Evolutionary conservation across 2,329 filamentous ascomycete species (phyloP).

Genomic region (Dactylella cylindrospora): DNA sequence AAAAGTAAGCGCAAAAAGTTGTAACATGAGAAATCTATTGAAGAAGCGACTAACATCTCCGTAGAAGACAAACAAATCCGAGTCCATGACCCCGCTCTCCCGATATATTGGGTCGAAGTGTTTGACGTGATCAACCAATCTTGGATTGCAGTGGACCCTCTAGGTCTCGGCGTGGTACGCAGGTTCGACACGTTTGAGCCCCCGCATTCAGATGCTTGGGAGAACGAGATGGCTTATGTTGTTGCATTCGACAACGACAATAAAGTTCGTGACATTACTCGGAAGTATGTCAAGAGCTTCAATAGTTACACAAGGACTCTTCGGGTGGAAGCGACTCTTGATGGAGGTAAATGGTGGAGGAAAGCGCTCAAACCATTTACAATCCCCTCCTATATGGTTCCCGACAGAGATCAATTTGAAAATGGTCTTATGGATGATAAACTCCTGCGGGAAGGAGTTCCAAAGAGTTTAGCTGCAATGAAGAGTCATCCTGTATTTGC

Average conservation of each 20-base stretch:
- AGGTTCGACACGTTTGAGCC: conserved; percentile 79
- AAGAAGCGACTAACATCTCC: too few relatives aligned
- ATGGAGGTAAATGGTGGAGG: conserved; percentile 62
- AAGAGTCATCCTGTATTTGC: conserved; percentile 77
- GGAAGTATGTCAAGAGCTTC: conserved; percentile 81
- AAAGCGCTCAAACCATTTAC: conserved; percentile 52
- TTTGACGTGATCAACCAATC: conserved; percentile 83
- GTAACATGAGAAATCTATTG: too few relatives aligned
- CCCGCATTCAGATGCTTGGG: conserved; percentile 67
- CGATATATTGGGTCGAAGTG: conserved; percentile 92
- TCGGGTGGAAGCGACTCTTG: conserved; percentile 70
- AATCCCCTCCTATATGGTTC: conserved; percentile 9
- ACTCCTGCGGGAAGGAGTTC: conserved; percentile 78
- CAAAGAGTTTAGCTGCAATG: conserved; percentile 80
- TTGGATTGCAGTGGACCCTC: conserved; percentile 84
- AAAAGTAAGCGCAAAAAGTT: conserved; percentile 22
- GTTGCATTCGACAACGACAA: conserved; percentile 77
- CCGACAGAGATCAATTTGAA: conserved; percentile 80
- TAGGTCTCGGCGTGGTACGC: conserved; percentile 77
- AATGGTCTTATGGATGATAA: conserved; percentile 71
- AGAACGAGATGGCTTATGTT: conserved; percentile 79
- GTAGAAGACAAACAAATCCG: conserved; percentile 51
- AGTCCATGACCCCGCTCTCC: conserved; percentile 71
- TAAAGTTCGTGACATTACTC: conserved; percentile 75
- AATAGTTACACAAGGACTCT: conserved; percentile 83